Percentiles rank a stretch among this genome's conserved stretches.
phyloP scores from a whole-genome alignment of 441 rosid genomes.

The Adansonia gregorii region DNA sequence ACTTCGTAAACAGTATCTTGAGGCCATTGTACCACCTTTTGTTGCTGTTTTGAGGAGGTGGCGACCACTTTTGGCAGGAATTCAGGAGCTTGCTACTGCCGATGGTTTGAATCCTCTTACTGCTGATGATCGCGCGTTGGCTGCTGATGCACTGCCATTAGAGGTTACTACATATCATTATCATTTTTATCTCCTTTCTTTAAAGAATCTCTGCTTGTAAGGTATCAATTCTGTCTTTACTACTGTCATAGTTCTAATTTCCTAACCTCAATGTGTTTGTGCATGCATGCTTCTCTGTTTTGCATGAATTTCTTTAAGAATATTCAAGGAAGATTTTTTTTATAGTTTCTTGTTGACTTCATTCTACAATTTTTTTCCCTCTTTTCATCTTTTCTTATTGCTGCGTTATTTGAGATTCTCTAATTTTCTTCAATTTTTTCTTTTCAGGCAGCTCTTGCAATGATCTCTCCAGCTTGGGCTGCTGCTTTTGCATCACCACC shows the following conservation, averaged over 20 bases:
- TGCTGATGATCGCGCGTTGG: constrained; percentile 92
- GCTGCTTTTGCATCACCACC: constrained; percentile 99
- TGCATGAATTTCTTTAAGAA: constrained; percentile 10
- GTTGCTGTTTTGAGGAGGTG: constrained; percentile 97
- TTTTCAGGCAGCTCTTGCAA: constrained; percentile 88
- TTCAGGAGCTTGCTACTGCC: constrained; percentile 97
- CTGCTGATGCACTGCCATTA: constrained; percentile 87
- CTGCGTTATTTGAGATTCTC: constrained; percentile 11
- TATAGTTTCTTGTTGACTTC: neutral
- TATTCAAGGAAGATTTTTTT: neutral
- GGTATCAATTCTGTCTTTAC: constrained; percentile 28
- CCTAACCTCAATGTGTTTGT: neutral
- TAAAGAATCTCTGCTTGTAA: constrained; percentile 25
- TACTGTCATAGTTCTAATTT: constrained; percentile 24
- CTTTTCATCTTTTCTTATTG: constrained; percentile 15
- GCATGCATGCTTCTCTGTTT: neutral
- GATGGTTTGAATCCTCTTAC: constrained; percentile 97
- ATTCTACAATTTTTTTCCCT: constrained; percentile 23
- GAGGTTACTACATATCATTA: constrained; percentile 62
- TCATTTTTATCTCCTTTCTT: constrained; percentile 26
- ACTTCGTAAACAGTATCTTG: constrained; percentile 91
- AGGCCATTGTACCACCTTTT: constrained; percentile 94
- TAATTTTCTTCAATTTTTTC: constrained; percentile 13
- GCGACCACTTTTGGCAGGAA: constrained; percentile 97
- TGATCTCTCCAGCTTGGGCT: constrained; percentile 98